These are phyloP conservation scores for Meira miltonrushii DNA, from an alignment of 1,284 basidiomycete species.

Conservation along the genomic window DNA sequence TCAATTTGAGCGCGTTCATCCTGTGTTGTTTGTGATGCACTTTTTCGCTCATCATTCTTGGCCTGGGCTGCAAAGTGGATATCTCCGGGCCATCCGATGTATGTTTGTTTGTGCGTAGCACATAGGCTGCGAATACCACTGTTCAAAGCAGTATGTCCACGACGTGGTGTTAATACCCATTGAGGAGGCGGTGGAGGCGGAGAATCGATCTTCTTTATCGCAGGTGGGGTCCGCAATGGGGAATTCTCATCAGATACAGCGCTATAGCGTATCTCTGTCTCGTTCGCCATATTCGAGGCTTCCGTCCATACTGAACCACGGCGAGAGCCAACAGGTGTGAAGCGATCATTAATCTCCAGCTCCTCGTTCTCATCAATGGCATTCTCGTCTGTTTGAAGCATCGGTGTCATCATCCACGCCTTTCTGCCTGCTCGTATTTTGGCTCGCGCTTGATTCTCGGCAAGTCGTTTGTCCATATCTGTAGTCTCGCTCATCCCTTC, in stretches of 20 bases:
- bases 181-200: slow-evolving; percentile 30
- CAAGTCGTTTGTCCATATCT: slow-evolving; percentile 39
- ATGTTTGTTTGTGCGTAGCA: slow-evolving; percentile 76
- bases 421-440: slow-evolving; percentile 35
- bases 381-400: slow-evolving; percentile 14
- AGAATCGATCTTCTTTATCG: neutral
- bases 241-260: slow-evolving; percentile 16
- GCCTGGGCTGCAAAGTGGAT: slow-evolving; percentile 56
- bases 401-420: slow-evolving; percentile 46
- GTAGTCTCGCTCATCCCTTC: slow-evolving; percentile 27
- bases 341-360: slow-evolving; percentile 16
- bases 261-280: slow-evolving; percentile 9
- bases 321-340: slow-evolving; percentile 42
- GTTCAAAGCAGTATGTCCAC: slow-evolving; percentile 92
- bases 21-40: slow-evolving; percentile 36
- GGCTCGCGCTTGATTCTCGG: slow-evolving; percentile 45
- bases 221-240: slow-evolving; percentile 12
- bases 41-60: slow-evolving; percentile 35
- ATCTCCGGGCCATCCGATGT: slow-evolving; percentile 92
- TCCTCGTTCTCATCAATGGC: slow-evolving; percentile 36
- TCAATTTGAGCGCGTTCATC: slow-evolving; percentile 45
- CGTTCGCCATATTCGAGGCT: neutral
- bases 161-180: slow-evolving; percentile 75
- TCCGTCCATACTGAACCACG: slow-evolving; percentile 18
- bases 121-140: slow-evolving; percentile 82